Percentiles rank a stretch among this genome's conserved stretches.
Evolutionary conservation across 2,329 filamentous ascomycete species (phyloP).

Genomic region (Hymenoscyphus infarciens): DNA sequence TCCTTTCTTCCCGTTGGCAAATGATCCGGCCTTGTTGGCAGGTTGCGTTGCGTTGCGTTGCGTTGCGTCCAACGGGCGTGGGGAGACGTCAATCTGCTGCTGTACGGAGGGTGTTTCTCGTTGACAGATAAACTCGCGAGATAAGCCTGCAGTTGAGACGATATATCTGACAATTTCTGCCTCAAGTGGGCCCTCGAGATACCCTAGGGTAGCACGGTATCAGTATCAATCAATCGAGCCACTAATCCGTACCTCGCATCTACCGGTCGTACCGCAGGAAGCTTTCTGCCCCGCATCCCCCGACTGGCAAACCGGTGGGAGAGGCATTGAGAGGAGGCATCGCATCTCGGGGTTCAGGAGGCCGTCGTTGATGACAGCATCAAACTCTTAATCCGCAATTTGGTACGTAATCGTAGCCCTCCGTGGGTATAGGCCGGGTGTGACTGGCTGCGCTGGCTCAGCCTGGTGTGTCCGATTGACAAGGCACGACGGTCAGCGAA

Average conservation of each 20-base stretch:
- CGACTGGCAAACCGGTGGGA: conserved; percentile 1
- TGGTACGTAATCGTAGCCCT: conserved; percentile 28
- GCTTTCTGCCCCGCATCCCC: not conserved
- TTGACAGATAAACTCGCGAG: not conserved
- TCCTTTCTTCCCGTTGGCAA: too few relatives aligned
- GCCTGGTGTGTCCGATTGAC: conserved; percentile 7
- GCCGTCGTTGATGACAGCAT: conserved; percentile 29
- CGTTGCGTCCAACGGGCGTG: too few relatives aligned
- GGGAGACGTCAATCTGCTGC: not conserved
- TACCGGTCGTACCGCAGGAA: conserved; percentile 15
- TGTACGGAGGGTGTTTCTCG: not conserved
- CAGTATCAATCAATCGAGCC: conserved; percentile 13
- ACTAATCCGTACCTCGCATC: conserved; percentile 26
- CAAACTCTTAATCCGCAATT: conserved; percentile 25
- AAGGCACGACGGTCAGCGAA: conserved; percentile 3
- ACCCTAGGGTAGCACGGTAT: conserved; percentile 10
- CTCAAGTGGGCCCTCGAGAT: not conserved
- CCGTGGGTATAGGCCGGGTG: conserved; percentile 10
- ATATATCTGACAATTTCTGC: conserved; percentile 6
- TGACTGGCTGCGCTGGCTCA: not conserved
- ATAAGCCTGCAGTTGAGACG: conserved; percentile 19
- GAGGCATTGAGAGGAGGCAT: not conserved
- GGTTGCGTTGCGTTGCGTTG: too few relatives aligned
- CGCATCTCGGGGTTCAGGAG: not conserved
- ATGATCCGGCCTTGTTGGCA: too few relatives aligned